A percentile compares a stretch with the other conserved stretches of the same genome.
Conservation (phyloP, 1,284 basidiomycete species). For the Puccinia triticina region DNA sequence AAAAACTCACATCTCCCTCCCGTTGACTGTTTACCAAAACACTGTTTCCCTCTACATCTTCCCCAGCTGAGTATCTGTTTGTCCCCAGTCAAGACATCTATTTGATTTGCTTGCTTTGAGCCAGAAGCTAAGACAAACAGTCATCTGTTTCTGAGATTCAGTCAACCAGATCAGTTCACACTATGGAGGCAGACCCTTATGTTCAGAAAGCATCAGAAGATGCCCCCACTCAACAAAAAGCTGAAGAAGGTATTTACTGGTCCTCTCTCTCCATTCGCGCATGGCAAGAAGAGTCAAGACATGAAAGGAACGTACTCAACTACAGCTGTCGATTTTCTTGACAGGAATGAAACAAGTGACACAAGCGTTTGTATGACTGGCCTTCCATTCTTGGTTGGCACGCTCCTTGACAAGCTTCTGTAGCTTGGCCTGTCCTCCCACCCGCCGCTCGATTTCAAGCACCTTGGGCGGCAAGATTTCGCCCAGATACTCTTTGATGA, state of each 20-base stretch:
- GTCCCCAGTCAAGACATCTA: too few relatives aligned
- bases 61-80: too few relatives aligned
- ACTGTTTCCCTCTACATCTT: too few relatives aligned
- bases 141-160: too few relatives aligned
- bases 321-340: conserved; percentile 29
- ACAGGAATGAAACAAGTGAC: conserved; percentile 23
- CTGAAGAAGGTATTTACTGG: conserved; percentile 27
- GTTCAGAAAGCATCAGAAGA: conserved; percentile 28
- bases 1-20: too few relatives aligned
- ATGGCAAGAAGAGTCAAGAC: background rate
- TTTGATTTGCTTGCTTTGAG: too few relatives aligned
- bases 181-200: conserved; percentile 32
- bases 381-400: conserved; percentile 10
- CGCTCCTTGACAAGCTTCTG: conserved; percentile 19
- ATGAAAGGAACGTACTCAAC: background rate
- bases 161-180: too few relatives aligned
- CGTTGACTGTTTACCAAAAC: too few relatives aligned
- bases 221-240: conserved; percentile 19
- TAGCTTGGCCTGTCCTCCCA: conserved; percentile 13
- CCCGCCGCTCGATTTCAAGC: background rate
- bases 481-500: background rate
- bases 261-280: too few relatives aligned
- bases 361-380: conserved; percentile 9
- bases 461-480: background rate
- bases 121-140: too few relatives aligned